Evolutionary conservation across 2,329 filamentous ascomycete genomes (phyloP).

Genomic region (Curvularia hawaiiensis): DNA sequence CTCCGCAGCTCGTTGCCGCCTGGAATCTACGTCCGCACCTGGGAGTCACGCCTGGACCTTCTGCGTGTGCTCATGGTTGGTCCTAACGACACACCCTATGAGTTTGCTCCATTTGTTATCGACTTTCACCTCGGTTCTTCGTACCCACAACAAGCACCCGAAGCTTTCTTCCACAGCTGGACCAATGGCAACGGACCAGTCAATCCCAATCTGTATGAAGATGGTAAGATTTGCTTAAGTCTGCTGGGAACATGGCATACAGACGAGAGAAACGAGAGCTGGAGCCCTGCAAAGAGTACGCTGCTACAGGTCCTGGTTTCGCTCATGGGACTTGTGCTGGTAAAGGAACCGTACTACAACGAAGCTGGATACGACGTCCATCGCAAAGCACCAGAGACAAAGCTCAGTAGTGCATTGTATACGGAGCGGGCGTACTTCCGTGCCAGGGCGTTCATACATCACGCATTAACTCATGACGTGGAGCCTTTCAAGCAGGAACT

Average conservation of each 20-base stretch:
- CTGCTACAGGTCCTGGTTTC: constrained; percentile 63
- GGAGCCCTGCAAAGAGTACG: constrained; percentile 59
- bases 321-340: constrained; percentile 62
- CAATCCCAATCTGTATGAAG: constrained; percentile 68
- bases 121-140: constrained; percentile 58
- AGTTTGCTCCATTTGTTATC: constrained; percentile 65
- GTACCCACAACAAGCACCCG: constrained; percentile 60
- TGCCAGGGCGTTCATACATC: constrained; percentile 57
- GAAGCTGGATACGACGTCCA: constrained; percentile 65
- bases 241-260: constrained; percentile 65
- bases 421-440: constrained; percentile 61
- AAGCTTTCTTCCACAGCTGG: constrained; percentile 66
- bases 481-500: constrained; percentile 59
- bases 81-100: constrained; percentile 64
- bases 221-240: constrained; percentile 65
- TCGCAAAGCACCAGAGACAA: constrained; percentile 53
- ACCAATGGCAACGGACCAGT: constrained; percentile 58
- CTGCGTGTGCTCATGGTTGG: constrained; percentile 64
- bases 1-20: constrained; percentile 59
- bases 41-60: constrained; percentile 64
- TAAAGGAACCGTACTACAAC: constrained; percentile 67
- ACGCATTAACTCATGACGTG: constrained; percentile 51
- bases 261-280: constrained; percentile 57
- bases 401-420: constrained; percentile 56
- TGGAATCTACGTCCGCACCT: constrained; percentile 63